Conservation (phyloP, 352 stramenopile genomes). For the Bremia lactucae region DNA sequence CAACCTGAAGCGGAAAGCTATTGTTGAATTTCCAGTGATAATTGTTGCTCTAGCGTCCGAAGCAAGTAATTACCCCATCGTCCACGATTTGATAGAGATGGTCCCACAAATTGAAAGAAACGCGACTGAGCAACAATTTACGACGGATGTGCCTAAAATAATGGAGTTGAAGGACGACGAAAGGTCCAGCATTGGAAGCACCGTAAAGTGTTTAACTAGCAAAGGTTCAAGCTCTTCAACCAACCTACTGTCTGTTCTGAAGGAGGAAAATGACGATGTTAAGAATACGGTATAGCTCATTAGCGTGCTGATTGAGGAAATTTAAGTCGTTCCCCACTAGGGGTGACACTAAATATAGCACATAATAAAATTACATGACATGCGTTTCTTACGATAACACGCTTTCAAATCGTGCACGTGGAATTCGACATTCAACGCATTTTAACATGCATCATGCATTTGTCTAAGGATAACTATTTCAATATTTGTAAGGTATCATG, state of each 20-base stretch:
- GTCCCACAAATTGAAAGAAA: constrained; percentile 13
- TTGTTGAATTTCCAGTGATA: constrained; percentile 77
- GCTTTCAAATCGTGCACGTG: no score
- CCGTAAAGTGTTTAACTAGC: constrained; percentile 6
- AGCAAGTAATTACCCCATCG: constrained; percentile 42
- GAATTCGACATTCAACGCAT: no score
- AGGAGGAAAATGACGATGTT: constrained; percentile 6
- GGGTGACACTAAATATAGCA: constrained; percentile 3
- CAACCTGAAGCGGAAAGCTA: constrained; percentile 63
- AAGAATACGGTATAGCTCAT: constrained; percentile 4
- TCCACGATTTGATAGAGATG: constrained; percentile 58
- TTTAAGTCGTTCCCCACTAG: constrained; percentile 10
- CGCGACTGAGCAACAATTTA: constrained; percentile 1
- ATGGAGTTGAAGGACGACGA: constrained; percentile 10
- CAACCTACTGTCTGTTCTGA: constrained; percentile 15
- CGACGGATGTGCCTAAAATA: constrained; percentile 1
- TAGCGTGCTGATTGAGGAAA: constrained; percentile 21
- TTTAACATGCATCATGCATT: no score
- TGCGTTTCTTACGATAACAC: no score
- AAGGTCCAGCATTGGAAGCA: constrained; percentile 2
- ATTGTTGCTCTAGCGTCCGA: constrained; percentile 36
- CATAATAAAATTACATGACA: constrained; percentile 10
- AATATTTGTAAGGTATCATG: constrained; percentile 58
- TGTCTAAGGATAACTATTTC: constrained; percentile 70
- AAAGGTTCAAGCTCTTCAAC: constrained; percentile 1